Evolutionary conservation across 2,329 filamentous ascomycete species (phyloP).

Genomic region (Diaporthe sp.): DNA sequence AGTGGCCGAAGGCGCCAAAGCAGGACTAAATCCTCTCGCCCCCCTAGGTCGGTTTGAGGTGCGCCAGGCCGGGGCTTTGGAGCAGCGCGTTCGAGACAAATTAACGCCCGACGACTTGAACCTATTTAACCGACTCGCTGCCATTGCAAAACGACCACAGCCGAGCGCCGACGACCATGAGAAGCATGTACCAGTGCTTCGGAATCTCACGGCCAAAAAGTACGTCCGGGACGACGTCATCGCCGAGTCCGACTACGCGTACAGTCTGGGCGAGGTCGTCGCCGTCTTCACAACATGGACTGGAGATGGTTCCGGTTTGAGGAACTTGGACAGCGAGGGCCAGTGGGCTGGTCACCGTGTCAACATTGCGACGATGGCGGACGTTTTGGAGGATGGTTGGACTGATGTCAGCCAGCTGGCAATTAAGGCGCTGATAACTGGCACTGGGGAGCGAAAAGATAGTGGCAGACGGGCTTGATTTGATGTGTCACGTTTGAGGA

Average conservation of each 20-base stretch:
- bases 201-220: neutral
- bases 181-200: neutral
- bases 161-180: neutral
- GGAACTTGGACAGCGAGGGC: neutral
- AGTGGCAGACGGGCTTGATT: neutral
- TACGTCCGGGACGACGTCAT: neutral
- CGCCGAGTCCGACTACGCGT: neutral
- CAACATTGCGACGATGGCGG: neutral
- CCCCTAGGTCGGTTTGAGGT: no score
- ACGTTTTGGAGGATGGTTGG: neutral
- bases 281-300: neutral
- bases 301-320: no score
- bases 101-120: neutral
- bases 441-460: no score
- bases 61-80: neutral
- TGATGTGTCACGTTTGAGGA: no score
- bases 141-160: neutral
- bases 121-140: neutral
- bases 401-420: neutral
- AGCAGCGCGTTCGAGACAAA: neutral
- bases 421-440: neutral
- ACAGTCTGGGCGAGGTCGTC: slow-evolving; percentile 11
- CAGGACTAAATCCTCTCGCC: no score
- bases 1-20: accelerated
- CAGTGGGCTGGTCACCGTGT: neutral